phyloP scores from a whole-genome alignment of 1,284 basidiomycete genomes.

The Boletellus sp. region DNA sequence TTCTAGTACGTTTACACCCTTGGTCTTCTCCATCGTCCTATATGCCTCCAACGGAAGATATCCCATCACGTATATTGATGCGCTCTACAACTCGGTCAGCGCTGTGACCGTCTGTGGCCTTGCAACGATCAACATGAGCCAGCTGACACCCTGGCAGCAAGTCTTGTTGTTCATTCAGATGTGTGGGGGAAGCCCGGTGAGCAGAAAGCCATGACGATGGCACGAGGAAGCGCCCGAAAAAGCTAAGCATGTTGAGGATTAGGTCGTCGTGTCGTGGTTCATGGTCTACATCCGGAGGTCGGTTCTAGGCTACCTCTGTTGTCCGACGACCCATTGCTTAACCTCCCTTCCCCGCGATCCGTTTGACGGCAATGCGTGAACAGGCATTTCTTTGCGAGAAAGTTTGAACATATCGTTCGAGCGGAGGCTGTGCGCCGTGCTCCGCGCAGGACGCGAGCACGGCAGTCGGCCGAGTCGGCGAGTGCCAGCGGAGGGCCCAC shows the following conservation, averaged over 20 bases:
- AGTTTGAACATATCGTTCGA: slow-evolving; percentile 67
- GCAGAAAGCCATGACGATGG: slow-evolving; percentile 25
- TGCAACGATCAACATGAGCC: slow-evolving; percentile 69
- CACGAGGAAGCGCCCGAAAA: neutral
- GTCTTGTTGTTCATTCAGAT: slow-evolving; percentile 68
- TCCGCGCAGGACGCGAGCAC: slow-evolving; percentile 11
- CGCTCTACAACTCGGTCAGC: slow-evolving; percentile 73
- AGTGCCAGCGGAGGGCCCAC: slow-evolving; percentile 19
- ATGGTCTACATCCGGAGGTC: slow-evolving; percentile 68
- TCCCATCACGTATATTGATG: slow-evolving; percentile 68
- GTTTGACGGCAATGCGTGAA: neutral
- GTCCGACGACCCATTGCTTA: neutral
- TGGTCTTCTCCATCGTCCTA: slow-evolving; percentile 71
- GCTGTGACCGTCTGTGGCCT: slow-evolving; percentile 80
- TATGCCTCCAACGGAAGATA: slow-evolving; percentile 70
- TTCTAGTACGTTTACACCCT: slow-evolving; percentile 69
- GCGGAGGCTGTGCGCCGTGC: slow-evolving; percentile 39
- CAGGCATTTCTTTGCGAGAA: slow-evolving; percentile 74
- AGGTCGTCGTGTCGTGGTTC: slow-evolving; percentile 71
- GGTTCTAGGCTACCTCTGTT: slow-evolving; percentile 13
- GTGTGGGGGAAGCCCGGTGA: slow-evolving; percentile 68
- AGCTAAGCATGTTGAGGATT: too few species aligned
- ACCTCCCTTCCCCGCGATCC: too few species aligned
- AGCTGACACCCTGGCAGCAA: slow-evolving; percentile 76
- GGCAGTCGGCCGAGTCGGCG: slow-evolving; percentile 10